phyloP scores from a whole-genome alignment of 2,329 filamentous ascomycete species.

The Thelonectria blattea region DNA sequence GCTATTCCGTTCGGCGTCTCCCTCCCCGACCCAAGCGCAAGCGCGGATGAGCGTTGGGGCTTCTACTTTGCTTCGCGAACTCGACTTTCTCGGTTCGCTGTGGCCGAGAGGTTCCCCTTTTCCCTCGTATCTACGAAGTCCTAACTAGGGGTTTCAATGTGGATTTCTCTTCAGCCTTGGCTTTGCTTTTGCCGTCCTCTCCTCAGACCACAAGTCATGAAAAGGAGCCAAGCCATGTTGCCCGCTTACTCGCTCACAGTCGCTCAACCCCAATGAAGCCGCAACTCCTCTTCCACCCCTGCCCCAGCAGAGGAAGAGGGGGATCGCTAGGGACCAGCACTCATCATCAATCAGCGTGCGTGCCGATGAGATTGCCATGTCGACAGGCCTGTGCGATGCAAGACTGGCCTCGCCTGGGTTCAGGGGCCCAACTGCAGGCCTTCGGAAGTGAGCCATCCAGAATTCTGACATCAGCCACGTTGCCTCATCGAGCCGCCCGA shows the following conservation, averaged over 20 bases:
- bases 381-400: not conserved
- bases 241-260: conserved; percentile 16
- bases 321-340: conserved; percentile 16
- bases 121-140: not conserved
- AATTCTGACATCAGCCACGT: conserved; percentile 40
- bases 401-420: conserved; percentile 13
- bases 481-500: conserved; percentile 22
- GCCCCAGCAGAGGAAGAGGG: conserved; percentile 9
- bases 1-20: conserved; percentile 28
- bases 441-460: conserved; percentile 32
- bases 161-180: too few species aligned
- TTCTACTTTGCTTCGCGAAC: not conserved
- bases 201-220: conserved; percentile 1
- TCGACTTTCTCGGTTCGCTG: not conserved
- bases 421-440: conserved; percentile 12
- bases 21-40: conserved; percentile 28
- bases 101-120: conserved; percentile 1
- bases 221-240: conserved; percentile 12
- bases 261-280: conserved; percentile 11
- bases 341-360: conserved; percentile 7
- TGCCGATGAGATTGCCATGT: conserved; percentile 14
- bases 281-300: conserved; percentile 2
- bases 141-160: not conserved
- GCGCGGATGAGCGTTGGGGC: conserved; percentile 25
- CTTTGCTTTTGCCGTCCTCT: not conserved